phyloP scores from a whole-genome alignment of 352 stramenopile genomes.

The Globisporangium canariense region DNA sequence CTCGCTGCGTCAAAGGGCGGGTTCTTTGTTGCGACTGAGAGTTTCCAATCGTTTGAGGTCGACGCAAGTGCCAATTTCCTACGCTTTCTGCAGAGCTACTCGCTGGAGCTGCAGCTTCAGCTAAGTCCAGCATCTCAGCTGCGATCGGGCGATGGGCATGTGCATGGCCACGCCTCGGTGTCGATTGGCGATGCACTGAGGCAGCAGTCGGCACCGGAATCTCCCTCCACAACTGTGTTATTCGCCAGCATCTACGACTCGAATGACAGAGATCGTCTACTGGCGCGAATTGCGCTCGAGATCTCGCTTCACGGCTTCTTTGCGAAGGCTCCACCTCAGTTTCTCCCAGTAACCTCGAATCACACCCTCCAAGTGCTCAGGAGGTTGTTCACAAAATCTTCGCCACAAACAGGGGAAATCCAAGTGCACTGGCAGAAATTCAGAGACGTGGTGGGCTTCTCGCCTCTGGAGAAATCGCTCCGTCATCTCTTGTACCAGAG shows the following conservation, averaged over 20 bases:
- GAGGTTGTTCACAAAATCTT: conserved; percentile 3
- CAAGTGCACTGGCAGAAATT: conserved; percentile 24
- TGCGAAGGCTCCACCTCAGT: neutral
- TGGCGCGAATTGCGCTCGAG: conserved; percentile 10
- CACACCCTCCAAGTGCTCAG: neutral
- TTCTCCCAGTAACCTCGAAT: conserved; percentile 5
- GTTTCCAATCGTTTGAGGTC: conserved; percentile 6
- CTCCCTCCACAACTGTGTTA: neutral
- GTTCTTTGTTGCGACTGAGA: conserved; percentile 9
- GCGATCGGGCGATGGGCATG: neutral
- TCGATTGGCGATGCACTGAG: neutral
- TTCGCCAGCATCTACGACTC: conserved; percentile 9
- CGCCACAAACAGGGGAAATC: neutral
- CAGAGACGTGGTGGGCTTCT: conserved; percentile 18
- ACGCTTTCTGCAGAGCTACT: conserved; percentile 8
- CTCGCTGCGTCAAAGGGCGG: conserved; percentile 6
- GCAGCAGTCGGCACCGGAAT: neutral
- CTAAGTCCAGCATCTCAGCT: no score
- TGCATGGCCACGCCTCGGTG: conserved; percentile 1
- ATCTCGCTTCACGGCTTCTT: conserved; percentile 3
- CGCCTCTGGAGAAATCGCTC: conserved; percentile 15
- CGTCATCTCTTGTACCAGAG: conserved; percentile 11
- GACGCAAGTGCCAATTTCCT: conserved; percentile 9
- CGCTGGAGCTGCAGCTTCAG: conserved; percentile 5
- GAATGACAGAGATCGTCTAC: conserved; percentile 3